A percentile compares a stretch with the other conserved stretches of the same genome.
phyloP scores from a whole-genome alignment of 495 filamentous ascomycete species.

The Haplographium delicatum region DNA sequence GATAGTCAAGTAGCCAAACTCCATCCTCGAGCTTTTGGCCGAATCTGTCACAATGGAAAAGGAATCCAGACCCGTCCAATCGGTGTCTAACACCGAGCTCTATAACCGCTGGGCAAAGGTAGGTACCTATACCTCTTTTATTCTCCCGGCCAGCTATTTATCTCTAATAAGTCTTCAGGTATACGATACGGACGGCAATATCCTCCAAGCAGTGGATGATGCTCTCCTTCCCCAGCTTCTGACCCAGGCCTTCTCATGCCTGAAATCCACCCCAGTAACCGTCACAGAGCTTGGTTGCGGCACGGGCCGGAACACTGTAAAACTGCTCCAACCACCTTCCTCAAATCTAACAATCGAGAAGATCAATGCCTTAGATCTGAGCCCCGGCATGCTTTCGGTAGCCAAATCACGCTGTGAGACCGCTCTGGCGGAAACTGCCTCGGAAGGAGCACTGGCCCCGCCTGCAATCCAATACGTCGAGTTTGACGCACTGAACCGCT shows the following conservation, averaged over 20 bases:
- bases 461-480: slow-evolving; percentile 7
- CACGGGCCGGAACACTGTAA: slow-evolving; percentile 63
- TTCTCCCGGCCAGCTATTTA: not conserved
- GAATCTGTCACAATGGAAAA: slow-evolving; percentile 17
- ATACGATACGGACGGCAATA: slow-evolving; percentile 71
- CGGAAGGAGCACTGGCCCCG: not conserved
- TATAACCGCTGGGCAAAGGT: slow-evolving; percentile 42
- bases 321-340: slow-evolving; percentile 35
- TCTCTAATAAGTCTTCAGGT: slow-evolving; percentile 21
- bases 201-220: slow-evolving; percentile 65
- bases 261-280: slow-evolving; percentile 25
- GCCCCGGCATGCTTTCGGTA: slow-evolving; percentile 33
- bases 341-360: slow-evolving; percentile 20
- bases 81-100: slow-evolving; percentile 33
- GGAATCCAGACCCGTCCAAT: slow-evolving; percentile 23
- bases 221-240: slow-evolving; percentile 51
- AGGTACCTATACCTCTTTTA: slow-evolving; percentile 6
- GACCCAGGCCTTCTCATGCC: slow-evolving; percentile 9
- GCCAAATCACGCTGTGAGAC: slow-evolving; percentile 7
- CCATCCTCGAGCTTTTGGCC: not conserved
- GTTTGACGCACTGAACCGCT: slow-evolving; percentile 19
- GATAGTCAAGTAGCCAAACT: not conserved
- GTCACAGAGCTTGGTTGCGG: slow-evolving; percentile 62
- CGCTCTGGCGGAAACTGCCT: not conserved
- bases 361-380: slow-evolving; percentile 47